A percentile compares a stretch with the other conserved stretches of the same genome.
These are phyloP conservation scores for Galeopsis tetrahit DNA, from an alignment of 257 asterid species.

Conservation along the genomic window DNA sequence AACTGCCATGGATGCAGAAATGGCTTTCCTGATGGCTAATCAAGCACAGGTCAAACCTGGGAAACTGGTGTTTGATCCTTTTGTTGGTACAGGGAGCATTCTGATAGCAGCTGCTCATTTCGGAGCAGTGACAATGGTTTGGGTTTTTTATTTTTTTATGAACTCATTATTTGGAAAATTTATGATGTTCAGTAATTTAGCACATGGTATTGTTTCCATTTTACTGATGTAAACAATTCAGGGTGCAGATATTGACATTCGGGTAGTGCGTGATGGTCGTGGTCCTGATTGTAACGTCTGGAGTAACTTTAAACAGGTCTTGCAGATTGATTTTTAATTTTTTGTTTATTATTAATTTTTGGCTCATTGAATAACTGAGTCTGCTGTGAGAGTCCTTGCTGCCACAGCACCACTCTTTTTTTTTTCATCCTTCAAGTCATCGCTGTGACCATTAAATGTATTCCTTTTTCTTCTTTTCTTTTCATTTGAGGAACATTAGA, in stretches of 20 bases:
- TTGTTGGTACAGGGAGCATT: constrained; percentile 99
- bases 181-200: constrained; percentile 6
- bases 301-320: constrained; percentile 96
- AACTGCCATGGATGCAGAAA: constrained; percentile 99
- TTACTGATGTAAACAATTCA: constrained; percentile 55
- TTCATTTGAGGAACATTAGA: neutral
- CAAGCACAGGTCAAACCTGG: constrained; percentile 91
- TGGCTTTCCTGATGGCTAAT: constrained; percentile 99
- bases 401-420: constrained; percentile 4
- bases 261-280: constrained; percentile 99
- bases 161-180: constrained; percentile 8
- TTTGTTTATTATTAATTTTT: neutral
- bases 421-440: neutral
- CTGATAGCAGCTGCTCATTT: constrained; percentile 95
- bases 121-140: constrained; percentile 99
- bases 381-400: constrained; percentile 22
- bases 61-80: constrained; percentile 90
- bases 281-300: constrained; percentile 95
- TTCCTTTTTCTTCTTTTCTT: neutral
- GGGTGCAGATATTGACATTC: constrained; percentile 99
- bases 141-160: constrained; percentile 34
- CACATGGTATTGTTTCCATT: constrained; percentile 4
- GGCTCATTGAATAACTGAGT: neutral
- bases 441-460: neutral
- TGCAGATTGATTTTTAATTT: neutral